Percentiles rank a stretch among this genome's conserved stretches.
These are phyloP conservation scores for Mucor piriformis DNA, from an alignment of 371 early-diverging fungal species.

Conservation along the genomic window DNA sequence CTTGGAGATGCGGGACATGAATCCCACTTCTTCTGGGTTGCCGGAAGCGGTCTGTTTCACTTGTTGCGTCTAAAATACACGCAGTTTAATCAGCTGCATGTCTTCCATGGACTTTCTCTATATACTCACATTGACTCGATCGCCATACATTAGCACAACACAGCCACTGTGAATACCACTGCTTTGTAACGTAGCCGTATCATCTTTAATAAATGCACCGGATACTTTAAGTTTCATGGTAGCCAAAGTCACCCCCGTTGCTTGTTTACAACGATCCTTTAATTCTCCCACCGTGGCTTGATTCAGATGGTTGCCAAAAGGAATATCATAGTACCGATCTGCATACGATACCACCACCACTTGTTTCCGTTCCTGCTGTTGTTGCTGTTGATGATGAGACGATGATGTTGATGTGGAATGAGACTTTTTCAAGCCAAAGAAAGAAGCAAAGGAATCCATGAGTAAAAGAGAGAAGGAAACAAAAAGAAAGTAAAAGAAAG, in stretches of 20 bases:
- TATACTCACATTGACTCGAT: conserved; percentile 21
- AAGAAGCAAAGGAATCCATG: conserved; percentile 18
- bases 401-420: not conserved
- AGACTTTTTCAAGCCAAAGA: conserved; percentile 17
- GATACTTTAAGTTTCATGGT: conserved; percentile 36
- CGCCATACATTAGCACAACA: conserved; percentile 26
- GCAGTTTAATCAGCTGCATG: no score
- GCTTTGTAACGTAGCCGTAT: conserved; percentile 25
- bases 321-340: conserved; percentile 22
- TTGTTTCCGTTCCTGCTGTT: conserved; percentile 1
- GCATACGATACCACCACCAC: conserved; percentile 14
- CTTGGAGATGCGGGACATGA: conserved; percentile 24
- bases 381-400: not conserved
- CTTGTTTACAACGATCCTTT: conserved; percentile 27
- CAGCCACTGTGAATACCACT: conserved; percentile 26
- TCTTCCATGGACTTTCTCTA: no score
- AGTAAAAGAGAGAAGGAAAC: not conserved
- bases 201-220: conserved; percentile 37
- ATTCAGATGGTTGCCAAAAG: conserved; percentile 22
- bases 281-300: conserved; percentile 25
- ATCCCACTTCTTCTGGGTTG: conserved; percentile 36
- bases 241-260: conserved; percentile 34
- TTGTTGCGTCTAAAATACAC: conserved; percentile 26
- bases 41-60: conserved; percentile 28
- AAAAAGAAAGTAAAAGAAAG: not conserved